These are phyloP conservation scores for Jatropha multifida DNA, from an alignment of 441 rosid genomes.

Conservation along the genomic window DNA sequence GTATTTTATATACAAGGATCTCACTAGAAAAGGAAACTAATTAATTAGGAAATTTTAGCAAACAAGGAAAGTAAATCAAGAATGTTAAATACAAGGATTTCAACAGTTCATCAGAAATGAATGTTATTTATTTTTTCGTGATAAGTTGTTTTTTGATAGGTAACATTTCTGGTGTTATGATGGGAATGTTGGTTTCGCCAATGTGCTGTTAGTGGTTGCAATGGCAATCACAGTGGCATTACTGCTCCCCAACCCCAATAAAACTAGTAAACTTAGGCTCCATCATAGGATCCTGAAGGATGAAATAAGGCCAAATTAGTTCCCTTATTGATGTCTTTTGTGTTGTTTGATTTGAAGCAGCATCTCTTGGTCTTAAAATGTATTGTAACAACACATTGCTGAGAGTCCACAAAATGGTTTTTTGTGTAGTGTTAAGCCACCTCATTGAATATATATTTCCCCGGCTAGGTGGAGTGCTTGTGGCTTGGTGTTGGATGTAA, in stretches of 20 bases:
- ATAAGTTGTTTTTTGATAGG: neutral
- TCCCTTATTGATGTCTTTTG: neutral
- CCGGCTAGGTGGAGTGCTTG: neutral
- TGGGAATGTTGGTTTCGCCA: neutral
- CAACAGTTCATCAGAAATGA: too few relatives aligned
- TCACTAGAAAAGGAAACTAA: too few relatives aligned
- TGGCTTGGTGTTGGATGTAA: neutral
- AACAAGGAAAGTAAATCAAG: too few relatives aligned
- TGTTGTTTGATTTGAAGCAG: neutral
- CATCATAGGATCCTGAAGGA: neutral
- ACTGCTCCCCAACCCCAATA: neutral
- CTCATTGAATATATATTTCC: neutral
- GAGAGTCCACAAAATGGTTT: neutral
- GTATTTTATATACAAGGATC: too few relatives aligned
- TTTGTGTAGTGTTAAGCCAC: neutral
- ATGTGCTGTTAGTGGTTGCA: neutral
- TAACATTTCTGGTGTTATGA: neutral
- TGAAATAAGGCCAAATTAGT: neutral
- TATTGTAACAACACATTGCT: neutral
- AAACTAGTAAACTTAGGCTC: neutral
- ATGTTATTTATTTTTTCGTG: neutral
- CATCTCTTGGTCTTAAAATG: neutral
- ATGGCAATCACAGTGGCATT: neutral
- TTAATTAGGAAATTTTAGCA: too few relatives aligned
- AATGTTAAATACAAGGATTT: too few relatives aligned